These are phyloP conservation scores for Chaetomiaceae sp. DNA, from an alignment of 2,329 filamentous ascomycete species.

Conservation along the genomic window DNA sequence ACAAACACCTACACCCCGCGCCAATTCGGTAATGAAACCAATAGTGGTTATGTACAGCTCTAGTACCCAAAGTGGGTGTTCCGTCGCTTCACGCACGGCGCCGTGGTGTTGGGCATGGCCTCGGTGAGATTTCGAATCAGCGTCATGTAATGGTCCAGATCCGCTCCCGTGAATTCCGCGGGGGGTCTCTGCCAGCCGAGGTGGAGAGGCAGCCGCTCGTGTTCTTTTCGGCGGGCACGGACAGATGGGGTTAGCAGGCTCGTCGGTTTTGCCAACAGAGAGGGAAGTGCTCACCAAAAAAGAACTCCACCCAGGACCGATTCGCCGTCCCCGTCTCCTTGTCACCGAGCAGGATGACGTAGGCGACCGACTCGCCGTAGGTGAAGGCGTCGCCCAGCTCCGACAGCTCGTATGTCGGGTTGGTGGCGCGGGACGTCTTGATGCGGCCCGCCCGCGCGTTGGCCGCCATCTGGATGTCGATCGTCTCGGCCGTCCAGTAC, in stretches of 20 bases:
- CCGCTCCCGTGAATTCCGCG: not conserved
- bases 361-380: conserved; percentile 47
- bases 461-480: conserved; percentile 41
- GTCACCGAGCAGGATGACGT: conserved; percentile 48
- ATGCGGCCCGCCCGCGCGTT: conserved; percentile 44
- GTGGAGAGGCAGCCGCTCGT: conserved; percentile 23
- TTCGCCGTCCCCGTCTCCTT: conserved; percentile 37
- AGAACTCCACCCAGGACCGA: conserved; percentile 39
- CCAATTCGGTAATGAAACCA: too few species aligned
- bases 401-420: conserved; percentile 47
- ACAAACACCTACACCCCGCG: too few species aligned
- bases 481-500: conserved; percentile 43
- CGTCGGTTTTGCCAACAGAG: too few species aligned
- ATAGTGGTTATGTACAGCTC: too few species aligned
- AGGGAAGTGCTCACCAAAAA: conserved; percentile 37
- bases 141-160: not conserved
- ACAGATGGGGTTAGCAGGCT: not conserved
- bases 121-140: not conserved
- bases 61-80: too few species aligned
- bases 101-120: too few species aligned
- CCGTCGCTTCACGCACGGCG: too few species aligned
- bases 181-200: conserved; percentile 22
- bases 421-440: conserved; percentile 41
- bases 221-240: conserved; percentile 8
- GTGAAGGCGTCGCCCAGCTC: conserved; percentile 41